Conservation (phyloP, 2,329 filamentous ascomycete genomes). For the Aspergillus latus region DNA sequence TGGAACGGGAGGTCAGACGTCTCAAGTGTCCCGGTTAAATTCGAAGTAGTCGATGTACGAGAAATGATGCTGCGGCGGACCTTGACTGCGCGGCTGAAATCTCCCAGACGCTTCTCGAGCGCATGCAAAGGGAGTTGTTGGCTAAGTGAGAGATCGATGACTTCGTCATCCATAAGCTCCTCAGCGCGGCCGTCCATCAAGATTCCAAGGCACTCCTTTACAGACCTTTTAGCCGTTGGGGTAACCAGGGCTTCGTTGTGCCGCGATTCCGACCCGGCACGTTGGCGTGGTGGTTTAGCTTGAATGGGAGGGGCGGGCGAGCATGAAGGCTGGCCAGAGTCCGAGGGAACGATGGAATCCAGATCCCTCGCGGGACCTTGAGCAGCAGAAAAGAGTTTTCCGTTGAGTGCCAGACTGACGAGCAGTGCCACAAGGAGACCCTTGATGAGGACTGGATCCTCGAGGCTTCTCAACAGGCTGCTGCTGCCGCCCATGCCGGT, state of each 20-base stretch:
- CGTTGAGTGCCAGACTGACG: conserved; percentile 92
- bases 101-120: conserved; percentile 85
- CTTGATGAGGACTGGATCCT: conserved; percentile 93
- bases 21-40: conserved; percentile 74
- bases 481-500: conserved; percentile 55
- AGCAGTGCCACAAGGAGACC: conserved; percentile 93
- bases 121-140: conserved; percentile 95
- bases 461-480: conserved; percentile 85
- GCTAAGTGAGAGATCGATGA: conserved; percentile 77
- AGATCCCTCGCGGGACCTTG: conserved; percentile 58
- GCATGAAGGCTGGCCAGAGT: conserved; percentile 53
- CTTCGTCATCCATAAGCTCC: conserved; percentile 81
- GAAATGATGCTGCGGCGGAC: conserved; percentile 84
- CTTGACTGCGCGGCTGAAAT: conserved; percentile 86
- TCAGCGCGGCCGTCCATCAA: conserved; percentile 74
- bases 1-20: conserved; percentile 83
- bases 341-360: neutral
- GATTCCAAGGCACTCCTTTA: conserved; percentile 71
- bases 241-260: too few relatives aligned
- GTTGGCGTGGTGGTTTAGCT: conserved; percentile 30
- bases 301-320: conserved; percentile 39
- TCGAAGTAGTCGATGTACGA: conserved; percentile 75
- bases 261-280: too few relatives aligned
- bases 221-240: conserved; percentile 20
- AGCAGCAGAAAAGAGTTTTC: conserved; percentile 95